A percentile compares a stretch with the other conserved stretches of the same genome.
Evolutionary conservation across 176 grass and related monocot species (phyloP).

Genomic region (Rhynchospora breviuscula): DNA sequence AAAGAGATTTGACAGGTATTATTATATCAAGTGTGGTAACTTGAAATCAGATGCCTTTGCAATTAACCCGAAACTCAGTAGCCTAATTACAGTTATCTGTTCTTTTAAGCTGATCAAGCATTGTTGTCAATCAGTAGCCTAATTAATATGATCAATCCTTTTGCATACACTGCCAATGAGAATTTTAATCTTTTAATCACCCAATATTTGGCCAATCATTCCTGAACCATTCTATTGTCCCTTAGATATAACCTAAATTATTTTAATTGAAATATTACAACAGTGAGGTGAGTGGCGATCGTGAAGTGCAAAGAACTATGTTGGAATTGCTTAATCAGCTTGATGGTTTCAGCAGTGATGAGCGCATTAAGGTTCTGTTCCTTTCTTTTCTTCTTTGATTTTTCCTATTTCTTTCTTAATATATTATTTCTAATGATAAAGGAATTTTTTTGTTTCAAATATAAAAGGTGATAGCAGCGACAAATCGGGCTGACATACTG

Average conservation of each 20-base stretch:
- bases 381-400: not conserved
- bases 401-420: not conserved
- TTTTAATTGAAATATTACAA: slow-evolving; percentile 6
- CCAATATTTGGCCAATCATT: not conserved
- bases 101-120: not conserved
- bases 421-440: not conserved
- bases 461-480: slow-evolving; percentile 82
- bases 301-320: slow-evolving; percentile 43
- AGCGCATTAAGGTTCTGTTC: slow-evolving; percentile 36
- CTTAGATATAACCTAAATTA: not conserved
- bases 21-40: not conserved
- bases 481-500: slow-evolving; percentile 86
- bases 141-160: not conserved
- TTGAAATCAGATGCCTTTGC: not conserved
- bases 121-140: not conserved
- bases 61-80: not conserved
- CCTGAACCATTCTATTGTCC: not conserved
- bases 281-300: slow-evolving; percentile 50
- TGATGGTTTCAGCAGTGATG: slow-evolving; percentile 49
- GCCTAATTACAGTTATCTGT: not conserved
- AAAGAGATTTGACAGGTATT: slow-evolving; percentile 80
- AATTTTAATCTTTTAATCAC: not conserved
- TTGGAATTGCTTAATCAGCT: slow-evolving; percentile 53
- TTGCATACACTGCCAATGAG: not conserved
- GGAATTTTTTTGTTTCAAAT: not conserved